Evolutionary conservation across 2,329 filamentous ascomycete genomes (phyloP), one percentile per base, ranked within the genome.

Genomic region (Orbilia oligospora): DNA sequence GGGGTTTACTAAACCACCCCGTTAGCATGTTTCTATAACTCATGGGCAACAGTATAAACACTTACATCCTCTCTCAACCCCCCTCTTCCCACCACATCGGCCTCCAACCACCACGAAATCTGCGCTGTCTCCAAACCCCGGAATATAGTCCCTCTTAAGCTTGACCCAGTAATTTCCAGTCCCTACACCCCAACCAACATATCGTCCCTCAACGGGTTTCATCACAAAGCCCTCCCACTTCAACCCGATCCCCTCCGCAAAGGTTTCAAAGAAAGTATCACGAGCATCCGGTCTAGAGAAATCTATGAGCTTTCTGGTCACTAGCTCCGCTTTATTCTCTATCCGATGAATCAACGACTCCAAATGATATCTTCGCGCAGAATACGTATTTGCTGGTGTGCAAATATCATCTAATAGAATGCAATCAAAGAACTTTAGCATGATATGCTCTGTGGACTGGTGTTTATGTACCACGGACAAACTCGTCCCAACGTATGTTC

Each of bases 81-180:
- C 51, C 49, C 79, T 68, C 78, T 77, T 64, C 24, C 63, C 56
- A 30, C 80, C 80, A 30, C 63, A 71, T 27, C 89, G 89, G 5
- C 90, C 94, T 0, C 93, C 94, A 2, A 97, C 86, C 0, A 95
- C 87, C 1, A 92, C 91, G 82, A 97, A 92, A 83, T 97, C 94
- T 9, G 92, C 92, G 33, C 93, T 89, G 77, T 97, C 94, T 0
- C 93, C 93, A 83, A 95, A 89, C 1, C 90, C 90, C 27, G 88
- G 87, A 44, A 97, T 88, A 81, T 97, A 97, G 82, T 96, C 93
- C 82, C 93, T 93, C 84, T 97, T 97, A 49, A 97, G 84, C 84
- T 97, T 97, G 82, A 97, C 92, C 83, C 90, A 91, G 71, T 78
- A 80, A 18, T 71, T 71, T 44, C 71, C 71, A 20, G 72, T 79